phyloP scores from a whole-genome alignment of 495 filamentous ascomycete species.

The Viridothelium virens region DNA sequence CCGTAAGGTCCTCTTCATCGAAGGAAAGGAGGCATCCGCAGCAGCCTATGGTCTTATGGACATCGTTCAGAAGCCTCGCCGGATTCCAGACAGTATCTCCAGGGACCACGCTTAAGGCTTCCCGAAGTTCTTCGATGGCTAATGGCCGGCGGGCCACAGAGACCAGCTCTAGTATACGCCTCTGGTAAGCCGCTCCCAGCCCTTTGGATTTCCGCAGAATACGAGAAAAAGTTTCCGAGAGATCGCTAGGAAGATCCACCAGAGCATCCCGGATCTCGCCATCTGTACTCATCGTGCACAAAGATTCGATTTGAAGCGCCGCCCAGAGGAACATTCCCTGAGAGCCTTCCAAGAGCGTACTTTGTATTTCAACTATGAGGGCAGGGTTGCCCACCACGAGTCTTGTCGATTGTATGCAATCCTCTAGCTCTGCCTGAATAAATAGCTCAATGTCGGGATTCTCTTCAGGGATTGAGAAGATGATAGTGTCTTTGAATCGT shows the following conservation, averaged over 20 bases:
- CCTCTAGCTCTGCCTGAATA: constrained; percentile 34
- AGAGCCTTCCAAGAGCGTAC: constrained; percentile 30
- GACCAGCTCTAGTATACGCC: constrained; percentile 33
- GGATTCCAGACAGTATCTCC: constrained; percentile 35
- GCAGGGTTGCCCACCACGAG: constrained; percentile 35
- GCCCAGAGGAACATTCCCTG: constrained; percentile 46
- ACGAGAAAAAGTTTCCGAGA: constrained; percentile 37
- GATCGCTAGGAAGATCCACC: constrained; percentile 37
- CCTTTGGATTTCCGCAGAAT: constrained; percentile 33
- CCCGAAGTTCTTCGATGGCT: constrained; percentile 38
- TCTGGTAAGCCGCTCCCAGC: neutral
- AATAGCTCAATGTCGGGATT: constrained; percentile 39
- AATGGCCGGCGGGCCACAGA: constrained; percentile 34
- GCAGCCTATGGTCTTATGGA: constrained; percentile 32
- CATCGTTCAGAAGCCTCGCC: constrained; percentile 33
- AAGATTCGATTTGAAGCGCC: constrained; percentile 37
- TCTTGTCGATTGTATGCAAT: constrained; percentile 28
- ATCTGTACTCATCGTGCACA: constrained; percentile 39
- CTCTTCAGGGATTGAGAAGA: constrained; percentile 32
- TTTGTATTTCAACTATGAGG: constrained; percentile 35
- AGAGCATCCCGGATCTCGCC: constrained; percentile 37
- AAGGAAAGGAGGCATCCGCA: constrained; percentile 41
- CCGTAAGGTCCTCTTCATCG: constrained; percentile 40
- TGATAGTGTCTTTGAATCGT: constrained; percentile 18
- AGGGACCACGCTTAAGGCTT: constrained; percentile 38